Conservation (phyloP, 2,329 filamentous ascomycete species). For the Tolypocladium pustulatum region DNA sequence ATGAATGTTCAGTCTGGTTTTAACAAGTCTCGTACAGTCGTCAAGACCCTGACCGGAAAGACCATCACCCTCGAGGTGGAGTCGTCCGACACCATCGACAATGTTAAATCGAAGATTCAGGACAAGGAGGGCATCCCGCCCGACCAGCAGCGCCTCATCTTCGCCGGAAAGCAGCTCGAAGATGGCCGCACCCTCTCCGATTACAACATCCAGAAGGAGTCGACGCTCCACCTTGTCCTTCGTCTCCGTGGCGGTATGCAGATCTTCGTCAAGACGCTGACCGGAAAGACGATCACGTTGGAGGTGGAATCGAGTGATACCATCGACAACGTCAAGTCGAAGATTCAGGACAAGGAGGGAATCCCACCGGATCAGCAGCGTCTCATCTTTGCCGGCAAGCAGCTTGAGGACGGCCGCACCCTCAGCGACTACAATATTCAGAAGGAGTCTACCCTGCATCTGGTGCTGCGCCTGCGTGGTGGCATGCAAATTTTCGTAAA, state of each 20-base stretch:
- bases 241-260: constrained; percentile 59
- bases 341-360: constrained; percentile 90
- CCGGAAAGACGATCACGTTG: constrained; percentile 88
- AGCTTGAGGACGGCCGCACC: constrained; percentile 84
- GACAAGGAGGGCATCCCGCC: constrained; percentile 97
- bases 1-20: no score
- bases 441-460: constrained; percentile 73
- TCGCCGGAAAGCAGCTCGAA: constrained; percentile 93
- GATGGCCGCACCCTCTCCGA: constrained; percentile 58
- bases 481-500: constrained; percentile 73
- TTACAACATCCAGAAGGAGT: constrained; percentile 52
- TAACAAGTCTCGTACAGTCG: constrained; percentile 29
- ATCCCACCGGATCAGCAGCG: constrained; percentile 94
- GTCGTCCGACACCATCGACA: constrained; percentile 85
- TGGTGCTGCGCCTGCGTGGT: constrained; percentile 73
- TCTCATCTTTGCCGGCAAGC: constrained; percentile 88
- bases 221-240: constrained; percentile 66
- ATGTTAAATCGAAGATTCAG: constrained; percentile 96
- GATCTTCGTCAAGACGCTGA: constrained; percentile 76
- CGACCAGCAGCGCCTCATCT: constrained; percentile 92
- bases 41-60: constrained; percentile 85
- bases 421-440: constrained; percentile 96
- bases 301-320: constrained; percentile 86
- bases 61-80: constrained; percentile 89
- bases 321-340: constrained; percentile 88